Conservation (phyloP, 1,139 yeast species). For the Suzukiozyma palmioleophila region DNA sequence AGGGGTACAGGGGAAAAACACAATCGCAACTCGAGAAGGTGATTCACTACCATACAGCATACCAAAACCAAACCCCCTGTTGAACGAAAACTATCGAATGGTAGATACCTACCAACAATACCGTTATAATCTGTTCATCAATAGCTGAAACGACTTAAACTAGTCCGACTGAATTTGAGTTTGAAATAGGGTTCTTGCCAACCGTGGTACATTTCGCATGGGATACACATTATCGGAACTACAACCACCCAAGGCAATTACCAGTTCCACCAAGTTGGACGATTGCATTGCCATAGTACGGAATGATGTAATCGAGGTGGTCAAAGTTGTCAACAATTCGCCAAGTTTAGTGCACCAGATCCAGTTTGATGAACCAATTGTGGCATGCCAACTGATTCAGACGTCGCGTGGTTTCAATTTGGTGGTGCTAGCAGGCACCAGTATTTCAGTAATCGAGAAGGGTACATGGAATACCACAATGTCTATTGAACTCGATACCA, state of each 20-base stretch:
- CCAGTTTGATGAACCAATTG: conserved; percentile 1
- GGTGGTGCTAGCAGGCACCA: conserved; percentile 4
- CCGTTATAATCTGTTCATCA: too few relatives aligned
- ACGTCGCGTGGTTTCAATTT: conserved; percentile 2
- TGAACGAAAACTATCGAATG: too few relatives aligned
- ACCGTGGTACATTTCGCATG: too few relatives aligned
- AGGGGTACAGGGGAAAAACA: too few relatives aligned
- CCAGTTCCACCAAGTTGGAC: not conserved
- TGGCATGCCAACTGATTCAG: conserved; percentile 7
- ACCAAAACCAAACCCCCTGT: too few relatives aligned
- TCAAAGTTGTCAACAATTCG: not conserved
- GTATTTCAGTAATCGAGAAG: conserved; percentile 3
- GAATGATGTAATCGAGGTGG: not conserved
- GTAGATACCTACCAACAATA: too few relatives aligned
- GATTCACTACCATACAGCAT: too few relatives aligned
- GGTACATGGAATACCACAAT: conserved; percentile 7
- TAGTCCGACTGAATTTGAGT: too few relatives aligned
- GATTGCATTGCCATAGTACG: not conserved
- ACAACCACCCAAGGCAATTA: not conserved
- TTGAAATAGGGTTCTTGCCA: too few relatives aligned
- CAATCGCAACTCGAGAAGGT: too few relatives aligned
- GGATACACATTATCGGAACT: conserved; percentile 19
- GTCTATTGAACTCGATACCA: conserved; percentile 15
- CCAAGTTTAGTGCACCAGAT: not conserved
- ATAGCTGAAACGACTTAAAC: too few relatives aligned